phyloP scores from a whole-genome alignment of 306 rosid genomes.

The Fagus crenata region DNA sequence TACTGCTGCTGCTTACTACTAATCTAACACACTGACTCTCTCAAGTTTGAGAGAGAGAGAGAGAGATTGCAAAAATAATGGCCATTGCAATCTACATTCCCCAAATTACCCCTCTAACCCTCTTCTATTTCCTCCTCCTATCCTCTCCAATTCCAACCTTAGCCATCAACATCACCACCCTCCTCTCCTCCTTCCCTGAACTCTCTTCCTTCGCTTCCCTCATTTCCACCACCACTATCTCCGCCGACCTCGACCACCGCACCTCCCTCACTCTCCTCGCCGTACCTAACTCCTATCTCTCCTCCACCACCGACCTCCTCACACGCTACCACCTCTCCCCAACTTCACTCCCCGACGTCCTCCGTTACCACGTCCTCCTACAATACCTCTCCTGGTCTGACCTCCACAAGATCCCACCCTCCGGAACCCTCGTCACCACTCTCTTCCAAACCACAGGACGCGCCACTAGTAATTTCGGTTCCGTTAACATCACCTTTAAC shows the following conservation, averaged over 20 bases:
- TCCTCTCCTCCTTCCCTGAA: constrained; percentile 74
- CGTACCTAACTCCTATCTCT: constrained; percentile 70
- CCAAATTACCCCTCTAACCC: constrained; percentile 52
- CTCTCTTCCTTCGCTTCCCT: constrained; percentile 70
- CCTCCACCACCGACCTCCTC: constrained; percentile 50
- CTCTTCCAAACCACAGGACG: constrained; percentile 97
- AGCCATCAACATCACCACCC: constrained; percentile 66
- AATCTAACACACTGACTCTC: constrained; percentile 5
- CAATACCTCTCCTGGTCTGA: constrained; percentile 70
- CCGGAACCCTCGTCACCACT: constrained; percentile 84
- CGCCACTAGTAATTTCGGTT: constrained; percentile 75
- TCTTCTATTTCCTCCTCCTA: constrained; percentile 29
- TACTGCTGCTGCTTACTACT: constrained; percentile 11
- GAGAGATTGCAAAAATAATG: constrained; percentile 27
- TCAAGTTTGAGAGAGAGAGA: not conserved
- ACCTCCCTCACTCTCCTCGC: constrained; percentile 83
- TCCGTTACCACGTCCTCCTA: constrained; percentile 95
- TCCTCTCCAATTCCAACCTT: constrained; percentile 33
- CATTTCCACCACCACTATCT: constrained; percentile 50
- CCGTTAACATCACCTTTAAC: constrained; percentile 74
- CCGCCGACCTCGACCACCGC: constrained; percentile 63
- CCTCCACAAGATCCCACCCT: constrained; percentile 62
- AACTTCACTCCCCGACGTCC: constrained; percentile 66
- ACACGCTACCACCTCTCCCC: constrained; percentile 59
- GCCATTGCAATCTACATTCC: constrained; percentile 32